Conservation (phyloP, 169 alveolate species). For the Babesia sp. region DNA sequence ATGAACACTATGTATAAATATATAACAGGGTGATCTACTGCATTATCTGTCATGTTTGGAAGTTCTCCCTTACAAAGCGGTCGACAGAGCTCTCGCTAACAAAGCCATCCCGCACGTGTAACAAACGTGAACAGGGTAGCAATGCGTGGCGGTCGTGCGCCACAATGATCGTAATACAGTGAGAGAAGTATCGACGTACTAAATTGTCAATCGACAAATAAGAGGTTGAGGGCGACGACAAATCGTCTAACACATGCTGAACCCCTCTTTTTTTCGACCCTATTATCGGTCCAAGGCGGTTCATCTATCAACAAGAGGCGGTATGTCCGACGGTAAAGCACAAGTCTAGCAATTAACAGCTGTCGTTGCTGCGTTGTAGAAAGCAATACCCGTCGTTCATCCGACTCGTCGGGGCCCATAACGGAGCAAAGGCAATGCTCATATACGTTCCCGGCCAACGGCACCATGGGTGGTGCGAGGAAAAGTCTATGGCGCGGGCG, state of each 20-base stretch:
- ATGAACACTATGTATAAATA: too few species aligned
- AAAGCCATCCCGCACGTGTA: conserved; percentile 25
- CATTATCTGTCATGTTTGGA: too few species aligned
- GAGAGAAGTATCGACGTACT: conserved; percentile 32
- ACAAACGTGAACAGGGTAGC: conserved; percentile 10
- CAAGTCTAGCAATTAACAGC: conserved; percentile 72
- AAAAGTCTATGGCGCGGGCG: background rate
- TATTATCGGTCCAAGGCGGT: conserved; percentile 65
- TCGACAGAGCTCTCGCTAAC: conserved; percentile 9
- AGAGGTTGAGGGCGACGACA: background rate
- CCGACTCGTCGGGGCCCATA: background rate
- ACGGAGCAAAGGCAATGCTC: background rate
- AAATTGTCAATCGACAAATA: conserved; percentile 34
- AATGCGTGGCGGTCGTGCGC: conserved; percentile 9
- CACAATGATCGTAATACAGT: conserved; percentile 40
- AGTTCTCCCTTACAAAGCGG: too few species aligned
- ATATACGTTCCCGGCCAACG: background rate
- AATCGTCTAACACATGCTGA: background rate
- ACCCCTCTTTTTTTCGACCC: background rate
- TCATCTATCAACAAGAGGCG: conserved; percentile 79
- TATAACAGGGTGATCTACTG: too few species aligned
- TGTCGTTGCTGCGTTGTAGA: conserved; percentile 67
- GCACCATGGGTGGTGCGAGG: conserved; percentile 6
- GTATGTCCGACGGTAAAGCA: conserved; percentile 70
- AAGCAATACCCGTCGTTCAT: background rate